These are phyloP conservation scores for Acacia crassicarpa DNA, from an alignment of 306 rosid species.

Conservation along the genomic window DNA sequence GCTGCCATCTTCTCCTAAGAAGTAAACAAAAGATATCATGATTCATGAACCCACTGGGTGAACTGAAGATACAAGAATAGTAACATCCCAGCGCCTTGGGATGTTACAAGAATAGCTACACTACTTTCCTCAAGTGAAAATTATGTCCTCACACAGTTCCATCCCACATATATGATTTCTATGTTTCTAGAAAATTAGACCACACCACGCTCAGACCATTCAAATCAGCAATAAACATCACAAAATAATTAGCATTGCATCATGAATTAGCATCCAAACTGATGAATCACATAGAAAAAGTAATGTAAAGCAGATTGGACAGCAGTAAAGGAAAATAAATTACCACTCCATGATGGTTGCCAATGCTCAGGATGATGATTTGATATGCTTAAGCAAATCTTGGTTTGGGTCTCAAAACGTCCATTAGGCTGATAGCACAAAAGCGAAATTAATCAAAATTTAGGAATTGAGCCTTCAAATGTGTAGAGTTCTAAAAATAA, in stretches of 20 bases:
- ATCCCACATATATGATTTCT: neutral
- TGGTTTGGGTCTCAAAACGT: constrained; percentile 92
- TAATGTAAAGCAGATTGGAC: neutral
- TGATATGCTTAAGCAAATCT: constrained; percentile 97
- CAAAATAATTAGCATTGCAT: neutral
- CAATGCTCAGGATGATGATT: constrained; percentile 99
- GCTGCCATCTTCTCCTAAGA: neutral
- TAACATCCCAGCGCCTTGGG: too few species aligned
- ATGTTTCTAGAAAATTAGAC: neutral
- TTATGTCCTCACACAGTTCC: neutral
- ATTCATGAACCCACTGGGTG: neutral
- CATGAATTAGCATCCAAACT: neutral
- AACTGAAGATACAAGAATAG: neutral
- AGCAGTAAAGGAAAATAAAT: constrained; percentile 14
- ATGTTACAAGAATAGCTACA: neutral
- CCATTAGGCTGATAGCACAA: constrained; percentile 75
- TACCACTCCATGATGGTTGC: constrained; percentile 99
- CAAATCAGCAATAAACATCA: neutral
- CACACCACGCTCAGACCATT: neutral
- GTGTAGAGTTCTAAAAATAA: neutral
- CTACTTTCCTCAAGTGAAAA: neutral
- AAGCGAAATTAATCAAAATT: constrained; percentile 30
- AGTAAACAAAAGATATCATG: neutral
- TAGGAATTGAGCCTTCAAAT: constrained; percentile 1
- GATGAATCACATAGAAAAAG: neutral